Evolutionary conservation across 192 early-diverging fungal species (phyloP), one percentile per base, ranked within the genome.

Genomic region (Phycomyces blakesleeanus): DNA sequence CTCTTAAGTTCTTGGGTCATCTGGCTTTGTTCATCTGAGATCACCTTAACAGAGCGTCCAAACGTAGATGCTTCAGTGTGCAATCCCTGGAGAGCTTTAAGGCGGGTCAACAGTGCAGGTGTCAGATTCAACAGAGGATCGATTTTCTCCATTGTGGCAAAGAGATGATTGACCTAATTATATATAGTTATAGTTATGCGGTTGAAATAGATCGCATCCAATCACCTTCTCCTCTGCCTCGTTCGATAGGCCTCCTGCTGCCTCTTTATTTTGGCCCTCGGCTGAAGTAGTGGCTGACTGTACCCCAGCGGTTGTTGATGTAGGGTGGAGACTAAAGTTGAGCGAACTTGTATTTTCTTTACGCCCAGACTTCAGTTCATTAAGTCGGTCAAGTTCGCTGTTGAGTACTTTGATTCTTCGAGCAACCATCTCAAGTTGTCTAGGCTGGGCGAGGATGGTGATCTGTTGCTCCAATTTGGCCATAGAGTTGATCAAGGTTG

Each of bases 21-120:
- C 22, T 82, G 79, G 12, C 60, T 74, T 61, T 94, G 92, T 56
- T 90, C 92, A 15, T 69, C 61, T 18, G 82, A 80, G 49, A 94
- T 77, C 74, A 87, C 83, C 60, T 85, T 83, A 39, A 95, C 79
- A 6, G 84, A 86, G 8, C 91, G 83, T 12, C 84, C 82, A 64
- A 90, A 93, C 41, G 89, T 82, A 14, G 89, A 79, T 0, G 92
- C 91, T 66, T 97, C 93, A 0, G 81, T 75, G 67, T 97, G 95
- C 44, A 97, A 76, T 3, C 78, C 78, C 54, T 89, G 84, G 39
- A 97, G 78, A 7, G 85, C 83, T 58, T 89, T 88, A 60, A 97
- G 74, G 37, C 95, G 83, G 14, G 85, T 73, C 15, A 94, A 78
- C 16, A 94, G 78, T 0, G 90, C 85, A 3, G 95, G 93, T 0